These are phyloP conservation scores for Diaporthe citrichinensis DNA, from an alignment of 2,329 filamentous ascomycete genomes.

Conservation along the genomic window DNA sequence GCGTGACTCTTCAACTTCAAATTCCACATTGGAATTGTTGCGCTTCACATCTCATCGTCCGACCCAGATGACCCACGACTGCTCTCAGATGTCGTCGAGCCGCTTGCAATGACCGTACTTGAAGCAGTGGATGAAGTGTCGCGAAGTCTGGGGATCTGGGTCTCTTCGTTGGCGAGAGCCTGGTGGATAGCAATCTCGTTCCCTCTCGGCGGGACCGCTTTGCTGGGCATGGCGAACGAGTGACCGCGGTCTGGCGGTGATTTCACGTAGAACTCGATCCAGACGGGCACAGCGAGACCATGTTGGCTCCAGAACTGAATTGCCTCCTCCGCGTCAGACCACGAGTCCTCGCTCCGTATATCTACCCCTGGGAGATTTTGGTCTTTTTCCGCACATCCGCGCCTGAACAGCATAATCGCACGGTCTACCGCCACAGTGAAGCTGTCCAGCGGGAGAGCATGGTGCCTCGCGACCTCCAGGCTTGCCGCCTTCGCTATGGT, in stretches of 20 bases:
- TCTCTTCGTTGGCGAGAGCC: slow-evolving; percentile 27
- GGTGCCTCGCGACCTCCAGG: slow-evolving; percentile 9
- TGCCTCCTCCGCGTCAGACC: slow-evolving; percentile 14
- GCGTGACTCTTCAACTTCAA: not conserved
- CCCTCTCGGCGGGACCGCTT: not conserved
- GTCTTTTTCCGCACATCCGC: slow-evolving; percentile 3
- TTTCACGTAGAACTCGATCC: slow-evolving; percentile 23
- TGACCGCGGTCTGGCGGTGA: not conserved
- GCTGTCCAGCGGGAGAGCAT: not conserved
- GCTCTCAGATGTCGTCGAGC: slow-evolving; percentile 15
- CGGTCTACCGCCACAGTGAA: slow-evolving; percentile 22
- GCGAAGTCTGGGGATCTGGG: not conserved
- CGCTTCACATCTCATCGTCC: not conserved
- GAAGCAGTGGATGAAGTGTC: not conserved
- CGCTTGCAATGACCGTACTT: slow-evolving; percentile 7
- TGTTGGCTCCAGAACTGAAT: slow-evolving; percentile 9
- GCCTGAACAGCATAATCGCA: not conserved
- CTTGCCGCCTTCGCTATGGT: slow-evolving; percentile 15
- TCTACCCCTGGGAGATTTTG: slow-evolving; percentile 13
- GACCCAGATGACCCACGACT: slow-evolving; percentile 6
- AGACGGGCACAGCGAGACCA: slow-evolving; percentile 11
- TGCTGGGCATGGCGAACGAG: not conserved
- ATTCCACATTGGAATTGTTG: not conserved
- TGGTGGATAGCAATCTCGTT: slow-evolving; percentile 23
- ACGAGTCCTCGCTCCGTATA: slow-evolving; percentile 16